Conservation (phyloP, 2,329 filamentous ascomycete species). For the Pseudohalonectria lignicola region DNA sequence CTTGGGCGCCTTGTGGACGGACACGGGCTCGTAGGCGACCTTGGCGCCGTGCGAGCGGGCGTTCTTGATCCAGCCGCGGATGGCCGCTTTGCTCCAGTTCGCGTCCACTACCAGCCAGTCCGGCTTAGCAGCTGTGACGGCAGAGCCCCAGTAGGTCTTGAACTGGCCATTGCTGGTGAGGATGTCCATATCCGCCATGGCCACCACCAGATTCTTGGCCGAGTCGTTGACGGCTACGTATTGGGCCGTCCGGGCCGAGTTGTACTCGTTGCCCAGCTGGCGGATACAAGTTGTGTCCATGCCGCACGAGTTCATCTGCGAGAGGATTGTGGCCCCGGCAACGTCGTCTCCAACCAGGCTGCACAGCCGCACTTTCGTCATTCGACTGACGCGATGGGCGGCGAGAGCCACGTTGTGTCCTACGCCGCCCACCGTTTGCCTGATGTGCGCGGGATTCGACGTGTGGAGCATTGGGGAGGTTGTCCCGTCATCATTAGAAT, state of each 20-base stretch:
- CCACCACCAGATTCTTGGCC: slow-evolving; percentile 74
- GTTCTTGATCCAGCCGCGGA: slow-evolving; percentile 57
- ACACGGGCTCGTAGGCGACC: slow-evolving; percentile 84
- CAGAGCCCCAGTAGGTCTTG: slow-evolving; percentile 46
- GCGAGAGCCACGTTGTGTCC: slow-evolving; percentile 86
- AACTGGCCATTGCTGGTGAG: slow-evolving; percentile 48
- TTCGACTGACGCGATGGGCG: slow-evolving; percentile 55
- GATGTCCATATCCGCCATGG: slow-evolving; percentile 93
- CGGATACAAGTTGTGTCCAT: slow-evolving; percentile 56
- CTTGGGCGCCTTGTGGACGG: slow-evolving; percentile 61
- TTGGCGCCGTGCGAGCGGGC: slow-evolving; percentile 43
- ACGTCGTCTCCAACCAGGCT: slow-evolving; percentile 73
- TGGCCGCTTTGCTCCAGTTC: slow-evolving; percentile 64
- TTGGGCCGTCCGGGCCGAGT: slow-evolving; percentile 63
- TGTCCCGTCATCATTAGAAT: no score
- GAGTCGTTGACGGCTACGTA: slow-evolving; percentile 84
- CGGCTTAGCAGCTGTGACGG: slow-evolving; percentile 45
- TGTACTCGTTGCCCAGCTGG: slow-evolving; percentile 34
- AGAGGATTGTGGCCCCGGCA: slow-evolving; percentile 63
- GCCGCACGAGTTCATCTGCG: slow-evolving; percentile 51
- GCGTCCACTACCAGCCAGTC: slow-evolving; percentile 76
- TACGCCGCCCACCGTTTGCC: slow-evolving; percentile 79
- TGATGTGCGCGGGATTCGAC: slow-evolving; percentile 76
- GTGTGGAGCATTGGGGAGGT: slow-evolving; percentile 51
- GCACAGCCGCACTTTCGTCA: slow-evolving; percentile 57